These are phyloP conservation scores for Coemansia sp. DNA, from an alignment of 192 early-diverging fungal species.

Conservation along the genomic window DNA sequence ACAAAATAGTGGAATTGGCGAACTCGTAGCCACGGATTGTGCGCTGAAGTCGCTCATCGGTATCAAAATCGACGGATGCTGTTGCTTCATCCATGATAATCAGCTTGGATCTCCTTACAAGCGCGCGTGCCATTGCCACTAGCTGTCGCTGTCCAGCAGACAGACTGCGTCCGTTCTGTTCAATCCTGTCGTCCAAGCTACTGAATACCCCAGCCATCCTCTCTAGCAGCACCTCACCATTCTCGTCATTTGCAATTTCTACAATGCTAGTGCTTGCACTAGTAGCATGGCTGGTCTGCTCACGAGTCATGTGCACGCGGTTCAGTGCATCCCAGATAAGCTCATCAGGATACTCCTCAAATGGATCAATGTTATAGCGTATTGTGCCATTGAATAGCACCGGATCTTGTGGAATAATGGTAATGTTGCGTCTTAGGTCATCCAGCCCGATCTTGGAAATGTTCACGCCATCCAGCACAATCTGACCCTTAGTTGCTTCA, in stretches of 20 bases:
- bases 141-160: too few species aligned
- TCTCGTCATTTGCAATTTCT: conserved; percentile 47
- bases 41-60: too few species aligned
- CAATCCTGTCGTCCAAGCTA: too few species aligned
- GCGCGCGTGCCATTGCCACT: too few species aligned
- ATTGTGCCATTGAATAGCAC: conserved; percentile 26
- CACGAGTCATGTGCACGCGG: conserved; percentile 71
- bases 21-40: too few species aligned
- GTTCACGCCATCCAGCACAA: conserved; percentile 75
- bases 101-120: too few species aligned
- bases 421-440: conserved; percentile 72
- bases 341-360: conserved; percentile 71
- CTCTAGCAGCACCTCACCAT: conserved; percentile 71
- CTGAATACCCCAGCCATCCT: too few species aligned
- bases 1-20: conserved; percentile 65
- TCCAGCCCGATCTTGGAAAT: conserved; percentile 71
- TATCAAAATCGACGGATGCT: too few species aligned
- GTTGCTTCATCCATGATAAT: too few species aligned
- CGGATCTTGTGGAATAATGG: conserved; percentile 92
- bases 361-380: conserved; percentile 86
- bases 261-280: background rate
- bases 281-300: conserved; percentile 1
- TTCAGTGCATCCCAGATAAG: conserved; percentile 9
- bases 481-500: conserved; percentile 61
- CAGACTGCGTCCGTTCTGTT: too few species aligned